These are phyloP conservation scores for Colletotrichum lentis DNA, from an alignment of 2,329 filamentous ascomycete genomes.

Conservation along the genomic window DNA sequence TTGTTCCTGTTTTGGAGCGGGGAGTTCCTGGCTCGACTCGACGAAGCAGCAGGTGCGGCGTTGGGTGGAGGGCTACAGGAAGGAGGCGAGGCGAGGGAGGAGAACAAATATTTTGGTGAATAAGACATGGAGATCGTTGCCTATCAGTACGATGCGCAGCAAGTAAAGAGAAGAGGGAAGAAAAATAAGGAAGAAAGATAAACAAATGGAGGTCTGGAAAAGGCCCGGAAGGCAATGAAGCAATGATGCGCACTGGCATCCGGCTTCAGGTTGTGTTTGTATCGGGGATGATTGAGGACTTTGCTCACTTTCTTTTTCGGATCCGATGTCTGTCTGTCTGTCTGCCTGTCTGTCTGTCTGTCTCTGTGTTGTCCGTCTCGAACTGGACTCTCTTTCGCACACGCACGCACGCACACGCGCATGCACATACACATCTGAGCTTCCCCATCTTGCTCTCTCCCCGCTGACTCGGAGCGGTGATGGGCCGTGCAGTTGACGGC, in stretches of 20 bases:
- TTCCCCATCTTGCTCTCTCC: no score
- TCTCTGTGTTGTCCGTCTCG: no score
- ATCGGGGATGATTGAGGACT: neutral
- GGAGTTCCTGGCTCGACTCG: neutral
- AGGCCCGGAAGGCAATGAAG: neutral
- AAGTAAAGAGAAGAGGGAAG: no score
- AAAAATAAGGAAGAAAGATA: neutral
- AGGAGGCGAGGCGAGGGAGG: neutral
- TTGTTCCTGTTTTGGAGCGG: neutral
- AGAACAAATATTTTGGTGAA: neutral
- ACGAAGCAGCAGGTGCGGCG: neutral
- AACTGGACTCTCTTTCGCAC: no score
- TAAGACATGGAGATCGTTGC: neutral
- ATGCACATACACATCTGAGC: no score
- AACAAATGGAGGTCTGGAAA: neutral
- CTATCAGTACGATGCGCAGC: no score
- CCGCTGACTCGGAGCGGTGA: no score
- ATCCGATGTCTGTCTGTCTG: neutral
- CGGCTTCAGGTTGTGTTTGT: slow-evolving; percentile 9
- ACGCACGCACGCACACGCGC: no score
- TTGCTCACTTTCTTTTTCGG: neutral
- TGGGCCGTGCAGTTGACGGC: no score
- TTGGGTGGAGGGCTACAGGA: neutral
- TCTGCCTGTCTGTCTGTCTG: neutral
- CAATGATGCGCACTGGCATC: slow-evolving; percentile 4